Base-by-base conservation (phyloP, 805 yeast species). In the Candida peoriensis region DNA sequence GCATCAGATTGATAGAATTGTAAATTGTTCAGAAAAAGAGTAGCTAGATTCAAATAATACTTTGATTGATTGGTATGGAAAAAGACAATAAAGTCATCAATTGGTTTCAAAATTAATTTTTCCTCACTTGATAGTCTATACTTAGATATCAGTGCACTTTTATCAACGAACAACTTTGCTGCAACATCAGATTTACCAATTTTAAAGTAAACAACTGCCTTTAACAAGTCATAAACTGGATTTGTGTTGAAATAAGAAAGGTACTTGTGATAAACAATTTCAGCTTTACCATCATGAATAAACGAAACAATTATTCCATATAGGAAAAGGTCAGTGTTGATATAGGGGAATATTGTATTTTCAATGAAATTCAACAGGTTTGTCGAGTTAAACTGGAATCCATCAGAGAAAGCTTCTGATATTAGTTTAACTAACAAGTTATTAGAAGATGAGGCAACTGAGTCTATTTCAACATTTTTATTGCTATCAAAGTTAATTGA, bases 41-140 rank as follows among this genome's bases (percentile, higher is more conserved):
- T 46, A 8, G 72, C 48, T 24, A 67, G 41, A 24, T 62, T 64
- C 30, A 58, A 54, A 44, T 57, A 66, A 41, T 61, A 70, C 30
- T 56, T 60, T 12, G 60, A 47, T 23, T 57, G 38, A 6, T 65
- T 54, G 2, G 51, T 33, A 7, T 57, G 52, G 28, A 60, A 55
- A 15, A 64, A 42, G 9, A 41, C 42, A 18, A 33, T 17, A 52
- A 41, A 40, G 20, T 48, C 50, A 32, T 48, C 34, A 43, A 52
- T 27, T 24, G 46, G 24, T 38, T 39, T 17, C 41, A 58, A 17
- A 18, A 54, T 34, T 5, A 47, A 31, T 14, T 37, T 42, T 18
- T 52, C 60, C 9, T 42, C 52, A 1, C 42, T 34, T 1, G 50
- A 28, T 4, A 57, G 22, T 9, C 39, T 26, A 42, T 52, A 49